Base-by-base conservation (phyloP, 139 green algal genomes). In the Chlamydomonas asymmetrica region DNA sequence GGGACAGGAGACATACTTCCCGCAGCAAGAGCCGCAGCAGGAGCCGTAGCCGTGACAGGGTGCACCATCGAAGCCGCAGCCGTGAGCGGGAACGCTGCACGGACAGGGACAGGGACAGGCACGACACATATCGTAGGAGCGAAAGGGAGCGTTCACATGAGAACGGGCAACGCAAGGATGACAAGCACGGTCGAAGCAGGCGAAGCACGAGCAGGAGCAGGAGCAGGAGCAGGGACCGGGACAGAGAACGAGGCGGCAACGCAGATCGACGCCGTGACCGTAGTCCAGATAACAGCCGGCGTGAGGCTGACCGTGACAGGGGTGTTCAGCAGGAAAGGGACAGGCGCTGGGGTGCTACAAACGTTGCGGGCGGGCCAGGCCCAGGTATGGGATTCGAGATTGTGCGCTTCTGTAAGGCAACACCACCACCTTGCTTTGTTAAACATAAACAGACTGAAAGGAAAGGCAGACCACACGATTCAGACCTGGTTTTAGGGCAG, bases 11-110 rank as follows among this genome's bases (percentile, higher is more conserved):
- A n/a, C n/a, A n/a, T n/a, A n/a, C n/a, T n/a, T n/a, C n/a, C n/a
- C n/a, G n/a, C n/a, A n/a, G n/a, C n/a, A n/a, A n/a, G n/a, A n/a
- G n/a, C n/a, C n/a, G n/a, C n/a, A n/a, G n/a, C n/a, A n/a, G n/a
- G n/a, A n/a, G n/a, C n/a, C n/a, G n/a, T n/a, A n/a, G n/a, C n/a
- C n/a, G n/a, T n/a, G n/a, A n/a, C n/a, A n/a, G n/a, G n/a, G n/a
- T n/a, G n/a, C n/a, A n/a, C n/a, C n/a, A 32, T 22, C 9, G 34
- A 4, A 54, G 73, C 45, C 61, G 73, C 63, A 74, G 75, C 31
- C 54, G 56, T 32, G 75, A 66, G 27, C 64, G 69, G 34, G 45
- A 62, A 0, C 71, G 48, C 25, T 1, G 7, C 20, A 40, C 35
- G 13, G 56, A 35, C 56, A 35, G 68, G 68, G 10, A 64, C 49